Conservation (phyloP, 2,329 filamentous ascomycete species). For the Fusarium buharicum region DNA sequence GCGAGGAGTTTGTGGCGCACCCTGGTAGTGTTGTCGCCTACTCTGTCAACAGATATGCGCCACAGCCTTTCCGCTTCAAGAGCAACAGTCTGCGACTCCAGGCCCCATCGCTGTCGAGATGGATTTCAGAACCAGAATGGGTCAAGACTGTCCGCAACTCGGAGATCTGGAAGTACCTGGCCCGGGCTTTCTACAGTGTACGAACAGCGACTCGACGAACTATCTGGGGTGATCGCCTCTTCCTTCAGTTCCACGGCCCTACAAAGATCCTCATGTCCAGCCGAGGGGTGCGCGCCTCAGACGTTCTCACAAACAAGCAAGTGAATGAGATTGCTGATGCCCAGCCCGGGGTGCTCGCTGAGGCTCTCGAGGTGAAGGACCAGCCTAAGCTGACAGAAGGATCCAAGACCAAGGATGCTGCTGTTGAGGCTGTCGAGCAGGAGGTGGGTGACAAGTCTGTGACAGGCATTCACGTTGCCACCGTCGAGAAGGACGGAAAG, state of each 20-base stretch:
- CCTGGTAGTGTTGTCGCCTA: conserved; percentile 94
- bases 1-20: conserved; percentile 91
- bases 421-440: conserved; percentile 28
- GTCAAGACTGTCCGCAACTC: conserved; percentile 77
- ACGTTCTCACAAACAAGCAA: conserved; percentile 80
- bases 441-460: conserved; percentile 51
- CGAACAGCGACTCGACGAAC: conserved; percentile 82
- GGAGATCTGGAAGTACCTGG: conserved; percentile 75
- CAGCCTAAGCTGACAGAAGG: conserved; percentile 48
- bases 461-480: conserved; percentile 65
- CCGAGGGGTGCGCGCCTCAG: conserved; percentile 79
- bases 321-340: conserved; percentile 91
- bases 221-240: conserved; percentile 93
- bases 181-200: conserved; percentile 72
- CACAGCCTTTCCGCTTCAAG: conserved; percentile 87
- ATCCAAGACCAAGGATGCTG: conserved; percentile 41
- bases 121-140: conserved; percentile 77
- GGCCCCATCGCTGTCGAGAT: conserved; percentile 73
- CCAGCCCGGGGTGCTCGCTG: conserved; percentile 75
- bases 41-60: conserved; percentile 76
- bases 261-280: conserved; percentile 88
- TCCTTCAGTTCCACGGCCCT: conserved; percentile 89
- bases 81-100: conserved; percentile 80
- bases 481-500: conserved; percentile 69
- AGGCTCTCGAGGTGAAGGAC: conserved; percentile 63